These are phyloP conservation scores for Pseudonitzschia multistriata DNA, from an alignment of 108 stramenopile species.

Conservation along the genomic window DNA sequence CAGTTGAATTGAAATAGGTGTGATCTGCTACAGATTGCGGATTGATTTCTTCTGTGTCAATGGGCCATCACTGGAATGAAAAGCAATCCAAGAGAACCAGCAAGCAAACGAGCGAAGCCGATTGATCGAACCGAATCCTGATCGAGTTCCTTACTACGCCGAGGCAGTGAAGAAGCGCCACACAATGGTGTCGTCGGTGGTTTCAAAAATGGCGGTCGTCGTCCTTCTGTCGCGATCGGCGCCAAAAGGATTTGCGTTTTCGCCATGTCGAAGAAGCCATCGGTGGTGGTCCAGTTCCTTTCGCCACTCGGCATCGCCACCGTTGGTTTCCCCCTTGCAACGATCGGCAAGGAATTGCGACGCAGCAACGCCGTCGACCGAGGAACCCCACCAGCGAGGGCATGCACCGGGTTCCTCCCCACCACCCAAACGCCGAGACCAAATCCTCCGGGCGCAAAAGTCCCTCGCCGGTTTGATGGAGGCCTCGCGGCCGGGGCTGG, in stretches of 20 bases:
- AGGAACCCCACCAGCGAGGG: not conserved
- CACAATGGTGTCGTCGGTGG: not conserved
- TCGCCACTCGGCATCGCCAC: not conserved
- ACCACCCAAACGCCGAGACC: not conserved
- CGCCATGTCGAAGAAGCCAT: not conserved
- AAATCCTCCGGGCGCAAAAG: not conserved
- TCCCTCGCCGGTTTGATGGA: not conserved
- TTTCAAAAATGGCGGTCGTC: not conserved
- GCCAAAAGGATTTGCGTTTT: not conserved
- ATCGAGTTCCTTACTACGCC: not conserved
- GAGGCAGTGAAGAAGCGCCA: not conserved
- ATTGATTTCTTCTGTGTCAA: too few relatives aligned
- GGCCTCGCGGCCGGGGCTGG: conserved; percentile 26
- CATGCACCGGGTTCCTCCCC: too few relatives aligned
- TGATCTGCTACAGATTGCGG: too few relatives aligned
- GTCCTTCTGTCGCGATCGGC: not conserved
- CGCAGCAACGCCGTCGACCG: not conserved
- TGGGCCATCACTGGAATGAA: too few relatives aligned
- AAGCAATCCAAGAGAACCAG: too few relatives aligned
- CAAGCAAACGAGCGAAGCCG: too few relatives aligned
- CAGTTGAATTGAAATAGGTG: too few relatives aligned
- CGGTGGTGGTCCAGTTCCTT: not conserved
- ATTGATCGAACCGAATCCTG: not conserved
- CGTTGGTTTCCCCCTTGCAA: not conserved
- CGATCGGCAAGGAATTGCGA: not conserved